These are phyloP conservation scores for Heliosperma pusillum DNA, from an alignment of 148 eudicot species.

Conservation along the genomic window DNA sequence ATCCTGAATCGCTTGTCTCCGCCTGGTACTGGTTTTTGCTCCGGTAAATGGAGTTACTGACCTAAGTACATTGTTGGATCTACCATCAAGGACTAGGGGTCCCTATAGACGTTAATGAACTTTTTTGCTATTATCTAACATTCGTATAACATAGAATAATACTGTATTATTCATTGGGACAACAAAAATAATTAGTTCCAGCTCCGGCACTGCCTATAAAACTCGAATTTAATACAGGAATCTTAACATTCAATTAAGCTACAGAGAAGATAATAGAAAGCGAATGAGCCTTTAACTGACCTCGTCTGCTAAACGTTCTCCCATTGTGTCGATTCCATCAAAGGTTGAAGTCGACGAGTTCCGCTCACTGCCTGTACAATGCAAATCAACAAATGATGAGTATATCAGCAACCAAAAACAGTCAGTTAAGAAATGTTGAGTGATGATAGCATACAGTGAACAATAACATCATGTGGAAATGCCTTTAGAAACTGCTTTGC, in stretches of 20 bases:
- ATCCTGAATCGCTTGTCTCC: too few relatives aligned
- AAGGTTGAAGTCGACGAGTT: constrained; percentile 64
- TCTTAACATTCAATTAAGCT: neutral
- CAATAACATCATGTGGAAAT: constrained; percentile 64
- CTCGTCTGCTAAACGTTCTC: constrained; percentile 81
- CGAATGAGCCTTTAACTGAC: constrained; percentile 32
- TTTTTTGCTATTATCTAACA: too few relatives aligned
- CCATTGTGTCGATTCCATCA: constrained; percentile 94
- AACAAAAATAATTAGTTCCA: too few relatives aligned
- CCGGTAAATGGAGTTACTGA: too few relatives aligned
- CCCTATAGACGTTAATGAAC: too few relatives aligned
- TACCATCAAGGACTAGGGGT: too few relatives aligned
- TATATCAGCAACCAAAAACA: neutral
- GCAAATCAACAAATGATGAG: constrained; percentile 12
- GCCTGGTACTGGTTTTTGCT: too few relatives aligned
- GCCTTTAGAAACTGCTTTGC: constrained; percentile 81
- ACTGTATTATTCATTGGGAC: too few relatives aligned
- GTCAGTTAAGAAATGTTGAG: neutral
- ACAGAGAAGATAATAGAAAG: neutral
- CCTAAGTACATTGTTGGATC: too few relatives aligned
- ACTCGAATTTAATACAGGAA: neutral
- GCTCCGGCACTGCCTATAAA: too few relatives aligned
- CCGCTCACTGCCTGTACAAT: constrained; percentile 66
- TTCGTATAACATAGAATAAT: too few relatives aligned
- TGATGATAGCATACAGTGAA: constrained; percentile 59